A percentile compares a stretch with the other conserved stretches of the same genome.
These are phyloP conservation scores for Taphrina sp. DNA, from an alignment of 1,139 yeast genomes.

Conservation along the genomic window DNA sequence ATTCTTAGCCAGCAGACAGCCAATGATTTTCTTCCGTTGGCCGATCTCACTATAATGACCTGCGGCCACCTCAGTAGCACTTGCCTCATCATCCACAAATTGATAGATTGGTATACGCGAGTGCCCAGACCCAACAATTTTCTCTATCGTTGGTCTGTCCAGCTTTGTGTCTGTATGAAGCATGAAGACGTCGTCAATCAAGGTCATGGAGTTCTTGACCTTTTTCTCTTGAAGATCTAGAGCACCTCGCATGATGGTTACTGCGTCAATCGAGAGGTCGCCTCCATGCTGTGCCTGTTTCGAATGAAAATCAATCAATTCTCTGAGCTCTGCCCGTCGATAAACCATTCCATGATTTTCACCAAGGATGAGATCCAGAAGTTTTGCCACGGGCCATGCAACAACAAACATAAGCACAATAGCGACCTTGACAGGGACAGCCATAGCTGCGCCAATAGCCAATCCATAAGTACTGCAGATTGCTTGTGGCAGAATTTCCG, in stretches of 20 bases:
- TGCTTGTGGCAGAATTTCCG: constrained; percentile 34
- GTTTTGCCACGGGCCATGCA: constrained; percentile 32
- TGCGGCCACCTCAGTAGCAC: constrained; percentile 6
- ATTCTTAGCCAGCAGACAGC: constrained; percentile 31
- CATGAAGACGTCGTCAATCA: constrained; percentile 31
- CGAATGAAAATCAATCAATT: constrained; percentile 29
- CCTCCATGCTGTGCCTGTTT: constrained; percentile 32
- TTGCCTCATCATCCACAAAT: constrained; percentile 4
- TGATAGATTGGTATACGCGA: constrained; percentile 31
- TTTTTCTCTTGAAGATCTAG: constrained; percentile 30
- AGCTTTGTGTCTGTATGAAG: constrained; percentile 25
- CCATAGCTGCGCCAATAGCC: constrained; percentile 35
- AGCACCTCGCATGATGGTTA: constrained; percentile 34
- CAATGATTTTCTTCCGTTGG: constrained; percentile 21
- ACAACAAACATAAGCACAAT: constrained; percentile 22
- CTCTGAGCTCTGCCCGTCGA: constrained; percentile 30
- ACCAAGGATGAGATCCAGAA: constrained; percentile 31
- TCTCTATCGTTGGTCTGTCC: constrained; percentile 18
- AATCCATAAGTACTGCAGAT: constrained; percentile 32
- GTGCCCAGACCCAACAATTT: constrained; percentile 28
- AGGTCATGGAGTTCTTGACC: constrained; percentile 31
- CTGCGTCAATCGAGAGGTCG: constrained; percentile 31
- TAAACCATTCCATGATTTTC: constrained; percentile 30
- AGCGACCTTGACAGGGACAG: constrained; percentile 26
- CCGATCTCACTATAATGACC: constrained; percentile 11